phyloP scores from a whole-genome alignment of 2,329 filamentous ascomycete genomes.

The Diaporthe ilicicola region DNA sequence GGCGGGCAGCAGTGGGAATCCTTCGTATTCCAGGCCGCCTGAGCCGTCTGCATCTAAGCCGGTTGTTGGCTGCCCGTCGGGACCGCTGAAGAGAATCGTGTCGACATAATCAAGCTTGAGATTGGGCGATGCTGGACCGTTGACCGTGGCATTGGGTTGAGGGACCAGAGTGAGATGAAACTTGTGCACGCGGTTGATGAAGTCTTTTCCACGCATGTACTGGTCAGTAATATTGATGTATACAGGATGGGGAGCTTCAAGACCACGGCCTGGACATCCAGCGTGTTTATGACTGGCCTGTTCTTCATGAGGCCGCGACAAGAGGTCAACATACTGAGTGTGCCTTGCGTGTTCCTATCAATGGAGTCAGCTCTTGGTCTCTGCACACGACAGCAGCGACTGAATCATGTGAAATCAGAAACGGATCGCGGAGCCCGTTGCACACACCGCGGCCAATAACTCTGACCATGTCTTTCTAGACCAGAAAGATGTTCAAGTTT shows the following conservation, averaged over 20 bases:
- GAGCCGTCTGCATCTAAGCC: slow-evolving; percentile 68
- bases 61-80: slow-evolving; percentile 68
- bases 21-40: slow-evolving; percentile 61
- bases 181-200: slow-evolving; percentile 73
- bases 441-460: background rate
- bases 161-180: slow-evolving; percentile 68
- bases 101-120: slow-evolving; percentile 69
- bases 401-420: background rate
- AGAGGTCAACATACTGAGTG: slow-evolving; percentile 51
- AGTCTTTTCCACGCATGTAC: slow-evolving; percentile 51
- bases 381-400: background rate
- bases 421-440: background rate
- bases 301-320: background rate
- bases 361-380: background rate
- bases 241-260: background rate
- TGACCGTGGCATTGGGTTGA: slow-evolving; percentile 56
- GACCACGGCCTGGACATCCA: too few species aligned
- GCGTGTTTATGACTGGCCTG: background rate
- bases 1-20: slow-evolving; percentile 69
- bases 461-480: background rate
- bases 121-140: slow-evolving; percentile 65
- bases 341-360: slow-evolving; percentile 72
- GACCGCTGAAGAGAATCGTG: slow-evolving; percentile 70
- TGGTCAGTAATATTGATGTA: background rate
- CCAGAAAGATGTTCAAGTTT: background rate